Evolutionary conservation across 2,329 filamentous ascomycete species (phyloP).

Genomic region (Xylariaceae sp.): DNA sequence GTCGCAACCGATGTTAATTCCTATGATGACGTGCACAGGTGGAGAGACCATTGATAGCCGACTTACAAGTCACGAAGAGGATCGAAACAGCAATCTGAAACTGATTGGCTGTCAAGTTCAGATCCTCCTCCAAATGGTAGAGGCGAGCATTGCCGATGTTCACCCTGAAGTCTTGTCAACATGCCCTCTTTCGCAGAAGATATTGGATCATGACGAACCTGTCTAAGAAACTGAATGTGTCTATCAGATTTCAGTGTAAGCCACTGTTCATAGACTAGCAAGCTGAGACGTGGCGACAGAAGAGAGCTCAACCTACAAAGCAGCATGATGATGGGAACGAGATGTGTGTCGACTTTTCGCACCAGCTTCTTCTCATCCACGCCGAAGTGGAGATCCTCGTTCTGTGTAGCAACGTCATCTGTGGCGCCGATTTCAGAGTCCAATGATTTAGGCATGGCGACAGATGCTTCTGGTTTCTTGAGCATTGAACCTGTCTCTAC

Average conservation of each 20-base stretch:
- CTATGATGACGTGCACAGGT: neutral
- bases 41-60: conserved; percentile 29
- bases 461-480: too few relatives aligned
- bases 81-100: conserved; percentile 67
- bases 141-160: conserved; percentile 71
- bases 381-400: conserved; percentile 14
- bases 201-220: conserved; percentile 42
- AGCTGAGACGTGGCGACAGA: neutral
- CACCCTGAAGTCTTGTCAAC: conserved; percentile 40
- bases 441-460: conserved; percentile 20
- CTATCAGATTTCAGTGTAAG: conserved; percentile 12
- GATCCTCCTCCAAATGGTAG: conserved; percentile 59
- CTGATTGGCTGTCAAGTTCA: conserved; percentile 58
- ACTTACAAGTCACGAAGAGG: conserved; percentile 59
- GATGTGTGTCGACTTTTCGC: conserved; percentile 59
- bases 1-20: neutral
- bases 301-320: neutral
- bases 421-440: conserved; percentile 15
- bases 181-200: neutral
- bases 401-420: conserved; percentile 9
- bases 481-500: too few relatives aligned
- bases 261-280: neutral
- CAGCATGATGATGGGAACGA: conserved; percentile 62
- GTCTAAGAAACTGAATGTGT: conserved; percentile 73
- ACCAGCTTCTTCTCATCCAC: conserved; percentile 55